These are phyloP conservation scores for Hyphopichia buzzinii DNA, from an alignment of 1,139 yeast genomes.

Conservation along the genomic window DNA sequence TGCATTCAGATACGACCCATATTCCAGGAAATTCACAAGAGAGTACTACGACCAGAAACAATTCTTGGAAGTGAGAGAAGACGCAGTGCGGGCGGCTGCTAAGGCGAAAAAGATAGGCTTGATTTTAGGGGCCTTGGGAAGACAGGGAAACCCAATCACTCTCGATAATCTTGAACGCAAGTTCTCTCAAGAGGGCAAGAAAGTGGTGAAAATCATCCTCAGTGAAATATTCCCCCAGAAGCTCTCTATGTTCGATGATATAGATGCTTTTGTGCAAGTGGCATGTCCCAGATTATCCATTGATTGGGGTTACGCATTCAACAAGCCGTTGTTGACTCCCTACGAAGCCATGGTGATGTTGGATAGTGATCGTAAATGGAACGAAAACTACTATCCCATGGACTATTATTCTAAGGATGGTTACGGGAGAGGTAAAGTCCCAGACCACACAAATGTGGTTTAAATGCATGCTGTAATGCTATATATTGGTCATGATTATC, in stretches of 20 bases:
- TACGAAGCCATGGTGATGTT: constrained; percentile 94
- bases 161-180: constrained; percentile 59
- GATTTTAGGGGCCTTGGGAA: constrained; percentile 91
- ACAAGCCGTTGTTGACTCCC: constrained; percentile 88
- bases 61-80: constrained; percentile 68
- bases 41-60: constrained; percentile 88
- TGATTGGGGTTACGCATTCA: constrained; percentile 99
- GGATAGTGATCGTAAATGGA: constrained; percentile 69
- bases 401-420: constrained; percentile 91
- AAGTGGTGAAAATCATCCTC: constrained; percentile 76
- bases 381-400: constrained; percentile 78
- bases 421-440: constrained; percentile 84
- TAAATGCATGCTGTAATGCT: neutral
- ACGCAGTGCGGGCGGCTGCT: constrained; percentile 64
- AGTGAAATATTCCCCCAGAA: constrained; percentile 95
- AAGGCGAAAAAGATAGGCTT: constrained; percentile 73
- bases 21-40: constrained; percentile 82
- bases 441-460: constrained; percentile 24
- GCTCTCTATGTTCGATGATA: constrained; percentile 88
- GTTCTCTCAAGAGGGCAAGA: constrained; percentile 53
- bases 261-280: constrained; percentile 94
- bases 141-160: constrained; percentile 90
- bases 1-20: constrained; percentile 94
- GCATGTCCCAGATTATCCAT: constrained; percentile 96
- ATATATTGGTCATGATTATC: neutral